Evolutionary conservation across 1,284 basidiomycete genomes (phyloP).

Genomic region (Tausonia pullulans): DNA sequence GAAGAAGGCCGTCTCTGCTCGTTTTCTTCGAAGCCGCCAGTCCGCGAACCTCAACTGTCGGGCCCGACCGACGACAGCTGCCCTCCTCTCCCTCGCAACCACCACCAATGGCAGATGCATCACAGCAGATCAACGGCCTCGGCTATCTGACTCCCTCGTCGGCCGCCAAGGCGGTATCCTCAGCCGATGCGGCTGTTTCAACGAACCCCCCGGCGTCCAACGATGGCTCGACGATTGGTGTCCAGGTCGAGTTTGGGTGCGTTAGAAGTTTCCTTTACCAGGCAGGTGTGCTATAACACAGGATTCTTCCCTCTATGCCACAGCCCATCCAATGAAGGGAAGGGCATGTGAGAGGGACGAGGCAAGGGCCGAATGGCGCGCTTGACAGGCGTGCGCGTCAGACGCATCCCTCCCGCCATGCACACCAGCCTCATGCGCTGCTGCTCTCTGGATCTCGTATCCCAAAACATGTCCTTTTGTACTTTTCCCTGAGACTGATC

Average conservation of each 20-base stretch:
- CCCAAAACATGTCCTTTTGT: not conserved
- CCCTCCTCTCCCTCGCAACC: not conserved
- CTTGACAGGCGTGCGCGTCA: not conserved
- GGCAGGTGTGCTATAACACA: too few relatives aligned
- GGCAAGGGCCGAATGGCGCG: not conserved
- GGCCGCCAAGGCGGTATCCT: not conserved
- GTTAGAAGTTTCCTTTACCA: too few relatives aligned
- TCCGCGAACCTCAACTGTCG: too few relatives aligned
- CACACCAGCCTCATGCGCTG: too few relatives aligned
- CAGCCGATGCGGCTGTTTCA: not conserved
- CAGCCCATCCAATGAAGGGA: not conserved
- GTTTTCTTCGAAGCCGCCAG: too few relatives aligned
- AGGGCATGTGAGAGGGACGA: not conserved
- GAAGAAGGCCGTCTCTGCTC: not conserved
- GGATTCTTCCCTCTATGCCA: not conserved
- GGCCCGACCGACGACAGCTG: too few relatives aligned
- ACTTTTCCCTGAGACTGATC: not conserved
- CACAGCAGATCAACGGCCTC: conserved; percentile 10
- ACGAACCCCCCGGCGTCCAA: not conserved
- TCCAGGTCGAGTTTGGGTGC: conserved; percentile 34
- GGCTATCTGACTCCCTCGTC: not conserved
- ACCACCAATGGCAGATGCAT: too few relatives aligned
- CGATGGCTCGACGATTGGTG: not conserved
- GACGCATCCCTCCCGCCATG: not conserved
- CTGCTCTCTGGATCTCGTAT: not conserved